Evolutionary conservation across 2,329 filamentous ascomycete species (phyloP), one percentile per base, ranked within the genome.

Genomic region (Tolypocladium album): DNA sequence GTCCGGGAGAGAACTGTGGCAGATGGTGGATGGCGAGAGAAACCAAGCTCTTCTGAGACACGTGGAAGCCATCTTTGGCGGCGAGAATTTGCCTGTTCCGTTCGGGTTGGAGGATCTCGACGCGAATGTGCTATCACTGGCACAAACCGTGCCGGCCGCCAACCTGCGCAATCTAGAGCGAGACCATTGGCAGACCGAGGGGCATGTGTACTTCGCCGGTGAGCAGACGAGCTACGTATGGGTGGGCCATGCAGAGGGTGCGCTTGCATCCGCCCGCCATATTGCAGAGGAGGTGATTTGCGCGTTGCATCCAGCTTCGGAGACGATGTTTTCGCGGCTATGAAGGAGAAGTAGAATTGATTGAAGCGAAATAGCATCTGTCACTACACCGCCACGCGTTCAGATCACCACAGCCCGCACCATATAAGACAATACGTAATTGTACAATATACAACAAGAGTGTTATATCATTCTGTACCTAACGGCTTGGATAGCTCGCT

Each of bases 191-290:
- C 50, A 40, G n/a, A 40, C 61, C 0, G 63, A 67, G 24, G 65
- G 58, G 8, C 57, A 34, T 20, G n/a, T 68, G 11, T 64, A 66
- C 50, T 67, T 67, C 52, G 62, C 62, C 7, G 66, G 64, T 38
- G 61, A 64, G 1, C 64, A 67, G 36, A 62, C 65, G 5, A 64
- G 64, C n/a, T 59, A 50, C 38, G 58, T 65, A 2, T 67, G 63
- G 64, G 62, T 59, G n/a, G 66, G 67, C 8, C 64, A 67, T 24
- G 43, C 63, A 12, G 67, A 68, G 55, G 66, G 67, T 12, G 64
- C 64, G 0, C 47, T 68, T 53, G 62, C 60, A 27, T 61, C 67
- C 4, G 66, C 63, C 4, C 61, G 62, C 22, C 60, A 62, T n/a
- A 61, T 58, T 2, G 65, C 65, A 0, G 56, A 62, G 24, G 65